Percentiles rank a stretch among this genome's conserved stretches.
Evolutionary conservation across 228 moss, liverwort and hornwort genomes (phyloP).

Genomic region (Sphagnum magellanicum): DNA sequence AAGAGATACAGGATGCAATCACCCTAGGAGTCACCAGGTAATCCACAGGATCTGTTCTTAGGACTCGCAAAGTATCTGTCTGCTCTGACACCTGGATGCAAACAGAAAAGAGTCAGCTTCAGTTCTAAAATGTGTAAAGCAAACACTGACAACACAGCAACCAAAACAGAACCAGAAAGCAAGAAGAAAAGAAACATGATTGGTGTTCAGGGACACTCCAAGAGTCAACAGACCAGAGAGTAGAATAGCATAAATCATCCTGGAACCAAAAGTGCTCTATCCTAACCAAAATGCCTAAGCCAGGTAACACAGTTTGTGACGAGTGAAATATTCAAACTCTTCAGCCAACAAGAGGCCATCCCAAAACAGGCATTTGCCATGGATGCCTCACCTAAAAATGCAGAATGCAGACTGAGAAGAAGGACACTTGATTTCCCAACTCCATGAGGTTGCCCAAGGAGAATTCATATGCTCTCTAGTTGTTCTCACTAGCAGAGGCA

Average conservation of each 20-base stretch:
- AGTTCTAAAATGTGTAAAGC: not conserved
- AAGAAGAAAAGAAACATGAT: not conserved
- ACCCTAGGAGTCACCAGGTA: constrained; percentile 94
- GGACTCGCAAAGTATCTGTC: constrained; percentile 88
- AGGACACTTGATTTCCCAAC: too few relatives aligned
- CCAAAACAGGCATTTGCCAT: too few relatives aligned
- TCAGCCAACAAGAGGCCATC: too few relatives aligned
- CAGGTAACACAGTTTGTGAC: too few relatives aligned
- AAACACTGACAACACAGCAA: not conserved
- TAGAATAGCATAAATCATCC: not conserved
- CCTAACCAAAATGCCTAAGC: too few relatives aligned
- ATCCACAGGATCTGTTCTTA: constrained; percentile 93
- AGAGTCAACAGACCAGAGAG: too few relatives aligned
- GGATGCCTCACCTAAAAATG: too few relatives aligned
- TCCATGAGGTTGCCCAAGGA: too few relatives aligned
- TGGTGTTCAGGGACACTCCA: not conserved
- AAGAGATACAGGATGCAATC: constrained; percentile 86
- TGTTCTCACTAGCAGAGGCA: too few relatives aligned
- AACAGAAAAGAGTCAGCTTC: not conserved
- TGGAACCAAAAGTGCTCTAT: not conserved
- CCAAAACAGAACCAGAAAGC: not conserved
- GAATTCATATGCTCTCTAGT: too few relatives aligned
- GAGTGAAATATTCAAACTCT: too few relatives aligned
- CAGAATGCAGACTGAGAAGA: too few relatives aligned
- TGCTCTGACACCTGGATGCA: constrained; percentile 83